Evolutionary conservation across 2,329 filamentous ascomycete species (phyloP).

Genomic region (Cladosporium austrohemisphaericum): DNA sequence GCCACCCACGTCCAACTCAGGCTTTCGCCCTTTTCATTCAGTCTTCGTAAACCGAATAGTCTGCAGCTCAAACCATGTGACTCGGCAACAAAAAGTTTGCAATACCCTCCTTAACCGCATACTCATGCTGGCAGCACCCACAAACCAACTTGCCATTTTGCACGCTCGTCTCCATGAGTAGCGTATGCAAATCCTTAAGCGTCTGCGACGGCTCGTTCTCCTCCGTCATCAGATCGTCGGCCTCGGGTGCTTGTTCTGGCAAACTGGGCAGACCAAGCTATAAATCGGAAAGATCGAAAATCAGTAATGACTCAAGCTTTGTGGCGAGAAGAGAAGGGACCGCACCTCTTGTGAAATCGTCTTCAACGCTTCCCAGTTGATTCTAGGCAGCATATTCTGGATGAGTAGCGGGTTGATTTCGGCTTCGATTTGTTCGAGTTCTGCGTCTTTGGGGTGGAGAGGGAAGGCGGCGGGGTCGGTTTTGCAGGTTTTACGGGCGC

Average conservation of each 20-base stretch:
- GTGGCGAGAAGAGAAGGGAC: not conserved
- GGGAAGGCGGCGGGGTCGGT: slow-evolving; percentile 75
- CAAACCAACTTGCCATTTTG: slow-evolving; percentile 85
- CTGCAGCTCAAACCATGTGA: slow-evolving; percentile 65
- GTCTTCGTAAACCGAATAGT: not conserved
- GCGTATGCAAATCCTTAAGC: slow-evolving; percentile 71
- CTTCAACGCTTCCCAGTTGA: slow-evolving; percentile 82
- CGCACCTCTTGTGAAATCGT: slow-evolving; percentile 71
- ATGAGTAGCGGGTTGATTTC: slow-evolving; percentile 79
- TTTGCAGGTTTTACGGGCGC: slow-evolving; percentile 94
- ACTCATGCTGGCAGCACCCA: slow-evolving; percentile 88
- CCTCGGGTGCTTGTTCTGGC: slow-evolving; percentile 43
- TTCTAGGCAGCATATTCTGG: slow-evolving; percentile 75
- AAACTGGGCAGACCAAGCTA: slow-evolving; percentile 77
- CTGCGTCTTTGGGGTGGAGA: slow-evolving; percentile 85
- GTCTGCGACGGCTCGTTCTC: slow-evolving; percentile 63
- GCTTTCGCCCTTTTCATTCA: not conserved
- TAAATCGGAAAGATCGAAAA: not conserved
- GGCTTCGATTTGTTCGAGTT: slow-evolving; percentile 79
- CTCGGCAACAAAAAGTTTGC: slow-evolving; percentile 93
- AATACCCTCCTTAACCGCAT: slow-evolving; percentile 91
- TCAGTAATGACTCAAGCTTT: not conserved
- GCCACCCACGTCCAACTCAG: not conserved
- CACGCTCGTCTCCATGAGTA: slow-evolving; percentile 87
- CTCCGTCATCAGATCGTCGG: slow-evolving; percentile 47